Evolutionary conservation across 2,329 filamentous ascomycete genomes (phyloP), one percentile per base, ranked within the genome.

Genomic region (Pseudocercospora vitis): DNA sequence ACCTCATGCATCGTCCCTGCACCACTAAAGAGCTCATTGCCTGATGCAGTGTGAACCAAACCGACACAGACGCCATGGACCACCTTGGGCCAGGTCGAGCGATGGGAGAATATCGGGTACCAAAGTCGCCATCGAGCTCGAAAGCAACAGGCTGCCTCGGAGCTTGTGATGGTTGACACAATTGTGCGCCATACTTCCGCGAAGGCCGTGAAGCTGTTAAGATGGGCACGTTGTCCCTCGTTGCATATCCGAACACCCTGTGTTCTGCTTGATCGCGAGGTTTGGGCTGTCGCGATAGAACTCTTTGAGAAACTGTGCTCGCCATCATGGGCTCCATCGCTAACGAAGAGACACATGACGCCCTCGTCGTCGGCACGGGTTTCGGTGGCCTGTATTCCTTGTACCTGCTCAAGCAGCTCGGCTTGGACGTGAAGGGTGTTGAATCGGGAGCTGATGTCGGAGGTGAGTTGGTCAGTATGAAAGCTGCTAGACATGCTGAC

Each of bases 401-500:
- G 8, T 50, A 44, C 26, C 48, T 50, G 23, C 35, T 50, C 21
- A 50, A 50, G 48, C 48, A 50, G 12, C 48, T 50, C 23, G 48
- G 48, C 9, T 35, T 50, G 9, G 35, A 50, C 9, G 48, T 50
- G 24, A 50, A 39, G 24, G 48, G 21, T 3, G 24, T 50, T 3
- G 48, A 50, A 16, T 40, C 48, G 12, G 48, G 21, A n/a, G 19
- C 23, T n/a, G 48, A 50, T 23, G 48, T 50, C 4, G 48, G 48
- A 40, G 48, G n/a, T n/a, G n/a, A n/a, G n/a, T n/a, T n/a, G n/a
- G n/a, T n/a, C n/a, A n/a, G n/a, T n/a, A n/a, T n/a, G n/a, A n/a
- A n/a, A n/a, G n/a, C n/a, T n/a, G n/a, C n/a, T n/a, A n/a, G n/a
- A n/a, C n/a, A n/a, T n/a, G n/a, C n/a, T n/a, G n/a, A n/a, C n/a